Evolutionary conservation across 1,284 basidiomycete species (phyloP).

Genomic region (Veloporphyrellus conicus): DNA sequence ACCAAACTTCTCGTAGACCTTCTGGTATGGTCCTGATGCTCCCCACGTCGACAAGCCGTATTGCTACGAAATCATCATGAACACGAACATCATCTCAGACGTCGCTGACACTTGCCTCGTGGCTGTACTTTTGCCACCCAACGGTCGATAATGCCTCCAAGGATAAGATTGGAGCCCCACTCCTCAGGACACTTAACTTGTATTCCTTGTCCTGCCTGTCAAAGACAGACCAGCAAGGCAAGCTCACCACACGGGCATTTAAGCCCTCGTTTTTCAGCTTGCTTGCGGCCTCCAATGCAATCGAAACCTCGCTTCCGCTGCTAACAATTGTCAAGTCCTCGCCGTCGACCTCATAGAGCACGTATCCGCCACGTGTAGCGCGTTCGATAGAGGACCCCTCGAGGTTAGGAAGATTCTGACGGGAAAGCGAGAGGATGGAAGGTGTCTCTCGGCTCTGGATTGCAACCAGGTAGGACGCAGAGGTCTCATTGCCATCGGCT

Average conservation of each 20-base stretch:
- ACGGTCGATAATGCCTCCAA: constrained; percentile 81
- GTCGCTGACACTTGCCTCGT: constrained; percentile 52
- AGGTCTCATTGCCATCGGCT: constrained; percentile 93
- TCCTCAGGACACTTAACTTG: constrained; percentile 78
- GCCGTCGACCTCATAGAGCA: constrained; percentile 70
- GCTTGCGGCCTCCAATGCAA: constrained; percentile 81
- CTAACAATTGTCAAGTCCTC: constrained; percentile 86
- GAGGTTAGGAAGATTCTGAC: constrained; percentile 92
- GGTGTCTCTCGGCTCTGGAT: constrained; percentile 73
- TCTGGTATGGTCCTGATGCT: constrained; percentile 83
- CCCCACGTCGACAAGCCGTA: constrained; percentile 80
- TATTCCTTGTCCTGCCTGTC: constrained; percentile 81
- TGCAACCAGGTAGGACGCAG: constrained; percentile 82
- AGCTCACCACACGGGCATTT: constrained; percentile 79
- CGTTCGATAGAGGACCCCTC: constrained; percentile 84
- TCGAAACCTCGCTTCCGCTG: constrained; percentile 84
- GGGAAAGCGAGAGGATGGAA: constrained; percentile 82
- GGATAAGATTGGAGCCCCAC: constrained; percentile 85
- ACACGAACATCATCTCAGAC: not conserved
- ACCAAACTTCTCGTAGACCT: constrained; percentile 88
- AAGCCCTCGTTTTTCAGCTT: constrained; percentile 72
- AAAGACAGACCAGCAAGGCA: constrained; percentile 90
- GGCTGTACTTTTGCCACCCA: constrained; percentile 85
- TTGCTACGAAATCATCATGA: constrained; percentile 44
- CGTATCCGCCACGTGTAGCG: constrained; percentile 84